Base-by-base conservation (phyloP, 1,284 basidiomycete species). In the Cryptococcus depauperatus region DNA sequence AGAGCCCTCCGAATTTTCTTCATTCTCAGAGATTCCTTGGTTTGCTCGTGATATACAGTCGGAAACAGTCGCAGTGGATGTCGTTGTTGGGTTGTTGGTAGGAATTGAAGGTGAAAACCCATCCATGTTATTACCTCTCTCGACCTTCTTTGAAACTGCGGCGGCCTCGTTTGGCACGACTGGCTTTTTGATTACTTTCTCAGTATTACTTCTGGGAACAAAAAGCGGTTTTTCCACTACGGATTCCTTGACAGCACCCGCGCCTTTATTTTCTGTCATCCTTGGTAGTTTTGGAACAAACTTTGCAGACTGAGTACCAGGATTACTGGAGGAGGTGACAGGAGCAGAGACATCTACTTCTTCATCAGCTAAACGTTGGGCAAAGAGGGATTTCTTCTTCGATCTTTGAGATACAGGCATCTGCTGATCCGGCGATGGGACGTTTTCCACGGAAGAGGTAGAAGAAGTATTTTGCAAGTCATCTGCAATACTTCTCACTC, bases 371-470 rank as follows among this genome's bases (percentile, higher is more conserved):
- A 56, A 41, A 29, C 57, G 35, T 35, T 59, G 57, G 4, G 59
- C 57, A 40, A 69, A 69, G 26, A 67, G 43, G 57, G 52, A 52
- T 60, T 62, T 49, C 59, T 61, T 40, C 32, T 42, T 47, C 13
- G 44, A 21, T 38, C 22, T 13, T 6, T n/a, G 28, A 29, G 28
- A 1, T 13, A 13, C 13, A 4, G 29, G 29, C 29, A 16, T 11
- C 11, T 16, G 11, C 29, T 11, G 16, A 5, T 3, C 11, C 10
- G 29, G n/a, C n/a, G 29, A n/a, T 30, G 10, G 29, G 29, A 11
- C 29, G 29, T 30, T 30, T n/a, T 30, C 29, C 10, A n/a, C 29
- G 29, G 29, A 11, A 30, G n/a, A n/a, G 29, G n/a, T 30, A 10
- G 29, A 29, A n/a, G n/a, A n/a, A 30, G 29, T 10, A 30, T 10